Conservation (phyloP, 1,139 yeast genomes). For the Sugiyamaella neomexicana region DNA sequence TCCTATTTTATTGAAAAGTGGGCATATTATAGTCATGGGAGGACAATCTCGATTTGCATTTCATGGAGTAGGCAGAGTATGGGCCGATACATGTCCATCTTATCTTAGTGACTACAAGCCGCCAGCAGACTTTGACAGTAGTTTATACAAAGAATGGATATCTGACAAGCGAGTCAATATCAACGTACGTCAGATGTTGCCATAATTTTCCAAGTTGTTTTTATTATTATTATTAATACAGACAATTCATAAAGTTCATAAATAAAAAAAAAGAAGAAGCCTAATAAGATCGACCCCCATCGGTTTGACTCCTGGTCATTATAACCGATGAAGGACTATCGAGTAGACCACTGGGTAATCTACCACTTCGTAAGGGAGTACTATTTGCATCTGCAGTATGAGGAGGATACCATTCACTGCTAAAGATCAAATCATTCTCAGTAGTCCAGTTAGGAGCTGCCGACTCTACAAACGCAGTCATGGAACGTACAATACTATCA, state of each 20-base stretch:
- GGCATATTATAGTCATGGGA: conserved; percentile 47
- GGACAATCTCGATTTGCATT: conserved; percentile 44
- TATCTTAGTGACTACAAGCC: conserved; percentile 24
- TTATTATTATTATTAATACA: neutral
- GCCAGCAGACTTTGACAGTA: conserved; percentile 16
- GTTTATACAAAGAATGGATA: conserved; percentile 39
- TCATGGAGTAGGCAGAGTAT: conserved; percentile 47
- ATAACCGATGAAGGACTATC: conserved; percentile 18
- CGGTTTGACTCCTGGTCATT: conserved; percentile 23
- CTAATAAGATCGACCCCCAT: conserved; percentile 9
- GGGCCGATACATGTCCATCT: conserved; percentile 39
- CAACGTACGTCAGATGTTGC: conserved; percentile 46
- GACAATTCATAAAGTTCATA: neutral
- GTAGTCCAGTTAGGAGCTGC: conserved; percentile 20
- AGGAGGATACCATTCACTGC: conserved; percentile 22
- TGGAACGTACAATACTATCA: conserved; percentile 35
- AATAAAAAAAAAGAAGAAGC: conserved; percentile 3
- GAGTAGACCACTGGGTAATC: conserved; percentile 6
- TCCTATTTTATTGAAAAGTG: conserved; percentile 40
- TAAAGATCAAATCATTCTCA: conserved; percentile 13
- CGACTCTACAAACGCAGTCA: conserved; percentile 37
- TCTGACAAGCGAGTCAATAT: conserved; percentile 43
- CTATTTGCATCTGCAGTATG: conserved; percentile 6
- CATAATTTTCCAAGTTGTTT: neutral
- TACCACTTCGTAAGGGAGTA: conserved; percentile 16